These are phyloP conservation scores for Botrytis elliptica DNA, from an alignment of 2,329 filamentous ascomycete genomes.

Conservation along the genomic window DNA sequence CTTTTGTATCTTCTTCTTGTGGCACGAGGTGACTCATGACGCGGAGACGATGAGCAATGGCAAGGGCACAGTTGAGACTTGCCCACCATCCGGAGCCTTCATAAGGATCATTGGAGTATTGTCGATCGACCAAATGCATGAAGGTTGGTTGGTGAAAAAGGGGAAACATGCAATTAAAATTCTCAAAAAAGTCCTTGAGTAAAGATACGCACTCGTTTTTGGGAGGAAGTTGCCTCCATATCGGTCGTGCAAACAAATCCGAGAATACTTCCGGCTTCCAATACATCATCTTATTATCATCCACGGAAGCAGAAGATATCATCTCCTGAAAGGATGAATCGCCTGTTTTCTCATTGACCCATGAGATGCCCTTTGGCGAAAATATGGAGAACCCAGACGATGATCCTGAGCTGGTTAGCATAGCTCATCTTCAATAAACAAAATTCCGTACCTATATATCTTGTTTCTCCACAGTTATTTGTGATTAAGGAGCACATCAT, in stretches of 20 bases:
- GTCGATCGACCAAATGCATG: conserved; percentile 92
- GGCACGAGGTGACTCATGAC: conserved; percentile 94
- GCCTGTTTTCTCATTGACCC: conserved; percentile 98
- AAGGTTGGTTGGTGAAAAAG: conserved; percentile 97
- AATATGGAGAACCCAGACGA: conserved; percentile 99
- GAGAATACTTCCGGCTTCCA: conserved; percentile 98
- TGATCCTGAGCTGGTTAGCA: conserved; percentile 58
- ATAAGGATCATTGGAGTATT: conserved; percentile 90
- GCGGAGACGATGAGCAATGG: conserved; percentile 87
- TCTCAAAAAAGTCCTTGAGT: conserved; percentile 92
- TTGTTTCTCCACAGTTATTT: conserved; percentile 89
- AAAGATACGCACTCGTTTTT: conserved; percentile 86
- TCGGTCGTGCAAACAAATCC: conserved; percentile 81
- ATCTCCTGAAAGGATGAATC: conserved; percentile 92
- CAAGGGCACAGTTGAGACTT: conserved; percentile 87
- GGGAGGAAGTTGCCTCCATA: conserved; percentile 79
- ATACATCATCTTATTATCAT: conserved; percentile 93
- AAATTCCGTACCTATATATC: conserved; percentile 80
- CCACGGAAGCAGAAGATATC: conserved; percentile 86
- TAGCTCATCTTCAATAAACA: not conserved
- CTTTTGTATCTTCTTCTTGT: conserved; percentile 87
- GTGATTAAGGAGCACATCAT: conserved; percentile 99
- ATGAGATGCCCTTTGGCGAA: conserved; percentile 95
- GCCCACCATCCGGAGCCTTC: conserved; percentile 98
- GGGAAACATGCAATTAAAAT: conserved; percentile 99